Evolutionary conservation across 1,284 basidiomycete species (phyloP).

Genomic region (Butyriboletus appendiculatus): DNA sequence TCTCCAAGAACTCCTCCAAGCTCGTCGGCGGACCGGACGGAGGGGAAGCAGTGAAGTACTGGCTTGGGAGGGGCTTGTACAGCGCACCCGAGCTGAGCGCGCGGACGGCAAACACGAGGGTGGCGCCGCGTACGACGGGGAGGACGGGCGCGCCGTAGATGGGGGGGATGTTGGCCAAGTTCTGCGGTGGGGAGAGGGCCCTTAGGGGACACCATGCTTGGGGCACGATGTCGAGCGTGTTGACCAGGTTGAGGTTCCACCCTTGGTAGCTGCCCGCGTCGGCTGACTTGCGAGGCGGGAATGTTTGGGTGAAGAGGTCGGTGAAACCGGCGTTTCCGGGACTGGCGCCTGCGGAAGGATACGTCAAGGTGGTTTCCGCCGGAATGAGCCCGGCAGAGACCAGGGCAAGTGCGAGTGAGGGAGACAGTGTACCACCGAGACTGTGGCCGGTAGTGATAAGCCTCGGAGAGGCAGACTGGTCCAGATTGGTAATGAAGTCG

Average conservation of each 20-base stretch:
- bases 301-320: conserved; percentile 1
- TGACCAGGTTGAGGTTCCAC: conserved; percentile 21
- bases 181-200: conserved; percentile 1
- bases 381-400: neutral
- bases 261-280: conserved; percentile 1
- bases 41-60: neutral
- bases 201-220: conserved; percentile 11
- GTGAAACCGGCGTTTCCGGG: neutral
- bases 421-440: conserved; percentile 12
- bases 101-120: neutral
- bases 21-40: neutral
- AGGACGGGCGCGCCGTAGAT: conserved; percentile 6
- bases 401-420: conserved; percentile 13
- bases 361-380: neutral
- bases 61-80: conserved; percentile 11
- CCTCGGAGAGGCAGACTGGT: neutral
- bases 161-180: conserved; percentile 10
- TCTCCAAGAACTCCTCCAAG: neutral
- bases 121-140: neutral
- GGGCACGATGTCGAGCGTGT: conserved; percentile 8
- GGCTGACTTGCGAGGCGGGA: neutral
- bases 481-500: conserved; percentile 5
- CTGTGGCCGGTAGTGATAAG: conserved; percentile 12
- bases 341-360: conserved; percentile 7
- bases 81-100: neutral